Base-by-base conservation (phyloP, 2,329 filamentous ascomycete species). In the Sphaerulina populicola region DNA sequence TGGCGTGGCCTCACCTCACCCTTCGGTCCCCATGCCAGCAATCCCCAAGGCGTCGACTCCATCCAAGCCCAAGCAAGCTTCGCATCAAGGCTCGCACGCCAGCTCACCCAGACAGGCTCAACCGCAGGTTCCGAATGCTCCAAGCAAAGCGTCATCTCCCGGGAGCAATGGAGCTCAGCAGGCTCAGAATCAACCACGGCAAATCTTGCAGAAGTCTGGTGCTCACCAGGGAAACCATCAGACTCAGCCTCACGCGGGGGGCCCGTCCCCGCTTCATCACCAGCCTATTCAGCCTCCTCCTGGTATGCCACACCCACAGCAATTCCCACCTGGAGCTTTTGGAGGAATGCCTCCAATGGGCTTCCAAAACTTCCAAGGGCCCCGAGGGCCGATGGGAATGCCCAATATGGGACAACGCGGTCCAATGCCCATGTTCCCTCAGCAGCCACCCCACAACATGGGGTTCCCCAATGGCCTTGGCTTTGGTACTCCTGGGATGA, bases 11-110 rank as follows among this genome's bases (percentile, higher is more conserved):
- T 96, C 91, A 12, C 91, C 91, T 6, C 87, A 88, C 65, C 79
- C 91, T 45, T 74, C 84, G 27, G 76, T 88, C 54, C 85, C 86
- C 8, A 93, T 87, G 31, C 91, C 93, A 6, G 83, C 82, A 23
- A 71, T 94, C 42, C 83, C 89, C 10, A 95, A 95, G 67, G 83
- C 83, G 15, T 82, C 88, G 4, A 90, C 87, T 10, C 87, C 89
- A 7, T 84, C 82, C 57, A 85, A 86, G 56, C 78, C 82, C 35
- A 82, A 88, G 49, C 86, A 90, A 54, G 72, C 80, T 42, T 93
- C 88, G 7, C 88, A 94, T 57, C 88, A 93, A 66, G 84, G 83
- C 23, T 81, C 81, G 8, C 80, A 83, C 64, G 75, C 79, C 6
- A 79, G 81, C 6, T 84, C 82, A 45, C 86, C 88, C 2, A 82